Conservation (phyloP, 179 eudicot genomes). For the Silene coronaria region DNA sequence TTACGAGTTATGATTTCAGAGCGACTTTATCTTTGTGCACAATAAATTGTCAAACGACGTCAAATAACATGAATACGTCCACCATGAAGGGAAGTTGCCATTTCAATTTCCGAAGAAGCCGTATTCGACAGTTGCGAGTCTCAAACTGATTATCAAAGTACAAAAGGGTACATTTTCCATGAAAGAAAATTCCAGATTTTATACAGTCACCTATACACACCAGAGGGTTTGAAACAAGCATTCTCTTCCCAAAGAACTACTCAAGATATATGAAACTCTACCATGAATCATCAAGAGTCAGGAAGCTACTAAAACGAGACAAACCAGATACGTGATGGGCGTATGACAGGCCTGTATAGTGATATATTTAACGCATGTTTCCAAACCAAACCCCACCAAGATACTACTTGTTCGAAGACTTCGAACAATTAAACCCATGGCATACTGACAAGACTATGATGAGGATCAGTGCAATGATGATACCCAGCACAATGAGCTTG, state of each 20-base stretch:
- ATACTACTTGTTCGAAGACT: slow-evolving; percentile 5
- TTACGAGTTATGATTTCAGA: too few species aligned
- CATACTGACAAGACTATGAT: slow-evolving; percentile 28
- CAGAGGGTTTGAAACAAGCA: slow-evolving; percentile 19
- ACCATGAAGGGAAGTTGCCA: neutral
- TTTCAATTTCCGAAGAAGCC: slow-evolving; percentile 9
- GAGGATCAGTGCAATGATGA: slow-evolving; percentile 25
- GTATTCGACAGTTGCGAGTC: slow-evolving; percentile 16
- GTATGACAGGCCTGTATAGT: slow-evolving; percentile 13
- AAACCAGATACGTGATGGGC: slow-evolving; percentile 15
- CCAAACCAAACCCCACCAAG: slow-evolving; percentile 2
- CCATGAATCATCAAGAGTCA: slow-evolving; percentile 21
- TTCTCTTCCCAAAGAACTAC: slow-evolving; percentile 21
- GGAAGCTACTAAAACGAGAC: slow-evolving; percentile 11
- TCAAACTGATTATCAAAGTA: slow-evolving; percentile 15
- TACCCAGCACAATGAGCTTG: slow-evolving; percentile 26
- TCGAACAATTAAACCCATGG: slow-evolving; percentile 20
- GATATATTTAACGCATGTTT: slow-evolving; percentile 18
- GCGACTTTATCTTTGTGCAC: too few species aligned
- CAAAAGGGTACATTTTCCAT: slow-evolving; percentile 18
- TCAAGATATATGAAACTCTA: slow-evolving; percentile 15
- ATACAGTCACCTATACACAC: slow-evolving; percentile 21
- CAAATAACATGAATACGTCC: neutral
- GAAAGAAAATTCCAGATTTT: slow-evolving; percentile 12
- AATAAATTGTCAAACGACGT: too few species aligned